Evolutionary conservation across 1,139 yeast species (phyloP).

Genomic region (Ashbya aceris): DNA sequence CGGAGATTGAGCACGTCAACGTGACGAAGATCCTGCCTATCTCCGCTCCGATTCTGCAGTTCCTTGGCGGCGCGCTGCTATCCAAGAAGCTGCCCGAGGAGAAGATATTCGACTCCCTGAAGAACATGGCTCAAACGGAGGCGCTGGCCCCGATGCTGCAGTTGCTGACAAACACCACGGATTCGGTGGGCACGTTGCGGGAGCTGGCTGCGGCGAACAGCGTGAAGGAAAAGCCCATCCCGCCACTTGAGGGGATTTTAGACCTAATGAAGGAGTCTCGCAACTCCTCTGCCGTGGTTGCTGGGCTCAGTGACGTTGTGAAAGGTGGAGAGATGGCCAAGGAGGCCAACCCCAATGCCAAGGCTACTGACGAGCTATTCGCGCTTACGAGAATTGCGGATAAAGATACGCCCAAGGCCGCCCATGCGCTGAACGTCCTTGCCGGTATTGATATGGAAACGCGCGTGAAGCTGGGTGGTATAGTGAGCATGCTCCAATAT

Average conservation of each 20-base stretch:
- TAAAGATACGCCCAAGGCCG: no score
- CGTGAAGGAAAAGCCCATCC: constrained; percentile 5
- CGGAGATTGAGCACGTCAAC: constrained; percentile 26
- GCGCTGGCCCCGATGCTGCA: constrained; percentile 24
- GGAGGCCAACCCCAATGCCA: no score
- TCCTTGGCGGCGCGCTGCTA: constrained; percentile 23
- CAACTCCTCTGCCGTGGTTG: constrained; percentile 12
- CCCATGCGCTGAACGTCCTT: no score
- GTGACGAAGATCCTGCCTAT: constrained; percentile 28
- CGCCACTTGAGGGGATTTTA: constrained; percentile 18
- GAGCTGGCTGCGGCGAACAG: constrained; percentile 19
- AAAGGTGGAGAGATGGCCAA: no score
- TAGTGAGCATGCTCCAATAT: no score
- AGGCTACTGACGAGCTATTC: no score
- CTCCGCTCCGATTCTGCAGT: constrained; percentile 20
- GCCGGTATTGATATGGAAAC: no score
- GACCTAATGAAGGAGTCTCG: constrained; percentile 18
- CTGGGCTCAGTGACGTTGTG: background rate
- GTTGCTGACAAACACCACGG: constrained; percentile 19
- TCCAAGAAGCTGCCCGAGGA: constrained; percentile 17
- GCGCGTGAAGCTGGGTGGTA: no score
- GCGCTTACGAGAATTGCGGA: no score
- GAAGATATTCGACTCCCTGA: constrained; percentile 19
- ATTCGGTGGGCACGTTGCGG: constrained; percentile 21
- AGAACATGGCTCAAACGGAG: constrained; percentile 19